Evolutionary conservation across 106 monocot genomes (phyloP).

Genomic region (Triglochin maritima): DNA sequence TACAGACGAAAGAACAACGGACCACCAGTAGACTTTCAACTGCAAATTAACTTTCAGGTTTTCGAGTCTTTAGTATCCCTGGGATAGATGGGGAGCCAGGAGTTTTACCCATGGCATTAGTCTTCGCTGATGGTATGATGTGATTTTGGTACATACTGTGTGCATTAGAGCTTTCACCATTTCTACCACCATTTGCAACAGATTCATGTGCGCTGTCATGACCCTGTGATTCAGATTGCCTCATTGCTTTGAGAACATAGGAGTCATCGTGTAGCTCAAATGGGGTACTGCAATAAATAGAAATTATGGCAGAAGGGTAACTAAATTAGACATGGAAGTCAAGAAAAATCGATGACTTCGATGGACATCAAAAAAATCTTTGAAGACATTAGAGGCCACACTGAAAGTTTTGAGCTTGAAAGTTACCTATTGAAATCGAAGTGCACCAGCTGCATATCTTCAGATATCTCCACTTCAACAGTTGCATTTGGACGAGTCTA

Average conservation of each 20-base stretch:
- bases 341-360: too few species aligned
- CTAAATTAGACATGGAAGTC: too few species aligned
- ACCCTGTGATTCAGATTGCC: conserved; percentile 46
- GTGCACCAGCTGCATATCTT: conserved; percentile 92
- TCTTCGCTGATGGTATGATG: conserved; percentile 10
- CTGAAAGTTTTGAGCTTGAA: too few species aligned
- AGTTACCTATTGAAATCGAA: conserved; percentile 93
- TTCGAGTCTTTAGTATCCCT: conserved; percentile 66
- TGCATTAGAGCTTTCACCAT: conserved; percentile 37
- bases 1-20: background rate
- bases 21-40: background rate
- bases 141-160: conserved; percentile 17
- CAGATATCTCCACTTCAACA: conserved; percentile 88
- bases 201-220: conserved; percentile 10
- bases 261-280: conserved; percentile 92
- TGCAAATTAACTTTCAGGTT: conserved; percentile 41
- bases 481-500: conserved; percentile 98
- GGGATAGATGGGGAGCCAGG: conserved; percentile 60
- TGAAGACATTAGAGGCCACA: too few species aligned
- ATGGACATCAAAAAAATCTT: too few species aligned
- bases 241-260: conserved; percentile 84
- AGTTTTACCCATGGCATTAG: conserved; percentile 21
- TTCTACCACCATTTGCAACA: conserved; percentile 30
- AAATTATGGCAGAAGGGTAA: too few species aligned
- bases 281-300: conserved; percentile 54